Percentiles rank a stretch among this genome's conserved stretches.
phyloP scores from a whole-genome alignment of 345 rosid genomes.

The Gossypium arboreum region DNA sequence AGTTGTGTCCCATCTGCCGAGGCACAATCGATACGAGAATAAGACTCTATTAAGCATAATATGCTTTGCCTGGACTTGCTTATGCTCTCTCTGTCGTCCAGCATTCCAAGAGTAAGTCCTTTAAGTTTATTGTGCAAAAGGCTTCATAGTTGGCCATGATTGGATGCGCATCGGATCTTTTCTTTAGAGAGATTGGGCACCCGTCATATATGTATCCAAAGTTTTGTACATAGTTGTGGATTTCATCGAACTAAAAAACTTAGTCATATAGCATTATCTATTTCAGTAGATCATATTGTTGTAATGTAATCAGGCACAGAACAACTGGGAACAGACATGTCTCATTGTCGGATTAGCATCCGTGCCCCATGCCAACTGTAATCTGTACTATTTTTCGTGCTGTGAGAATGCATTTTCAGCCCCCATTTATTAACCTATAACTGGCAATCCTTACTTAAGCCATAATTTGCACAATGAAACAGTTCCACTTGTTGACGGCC shows the following conservation, averaged over 20 bases:
- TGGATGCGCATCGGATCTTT: not conserved
- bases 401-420: not conserved
- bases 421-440: not conserved
- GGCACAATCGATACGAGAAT: conserved; percentile 62
- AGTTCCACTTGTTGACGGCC: not conserved
- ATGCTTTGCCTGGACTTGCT: not conserved
- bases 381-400: not conserved
- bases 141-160: not conserved
- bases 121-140: conserved; percentile 7
- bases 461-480: not conserved
- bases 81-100: not conserved
- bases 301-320: not conserved
- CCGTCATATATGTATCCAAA: not conserved
- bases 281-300: not conserved
- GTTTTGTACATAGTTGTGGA: conserved; percentile 5
- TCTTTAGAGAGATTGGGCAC: not conserved
- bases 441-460: not conserved
- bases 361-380: not conserved
- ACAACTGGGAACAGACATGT: not conserved
- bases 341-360: not conserved
- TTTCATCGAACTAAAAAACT: not conserved
- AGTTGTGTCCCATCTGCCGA: conserved; percentile 81
- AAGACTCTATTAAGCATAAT: conserved; percentile 58
- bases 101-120: not conserved
- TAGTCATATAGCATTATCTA: not conserved